Evolutionary conservation across 768 basidiomycete genomes (phyloP).

Genomic region (Lentinus brumalis): DNA sequence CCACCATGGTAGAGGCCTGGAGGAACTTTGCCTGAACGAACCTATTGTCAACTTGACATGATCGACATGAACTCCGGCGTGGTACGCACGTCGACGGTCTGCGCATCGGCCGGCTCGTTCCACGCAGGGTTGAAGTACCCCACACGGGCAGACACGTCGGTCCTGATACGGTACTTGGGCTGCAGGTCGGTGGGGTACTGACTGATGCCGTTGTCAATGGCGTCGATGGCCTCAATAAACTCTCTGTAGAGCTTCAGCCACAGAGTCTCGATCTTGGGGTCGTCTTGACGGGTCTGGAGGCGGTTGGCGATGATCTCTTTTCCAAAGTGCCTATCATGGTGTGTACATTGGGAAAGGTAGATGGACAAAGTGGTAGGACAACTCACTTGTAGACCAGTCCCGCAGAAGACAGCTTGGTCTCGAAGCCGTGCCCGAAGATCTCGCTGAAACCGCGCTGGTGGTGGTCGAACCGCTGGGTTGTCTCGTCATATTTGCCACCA

Average conservation of each 20-base stretch:
- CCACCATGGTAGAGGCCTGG: constrained; percentile 80
- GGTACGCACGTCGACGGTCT: constrained; percentile 68
- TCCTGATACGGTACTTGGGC: constrained; percentile 73
- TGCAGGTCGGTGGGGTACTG: constrained; percentile 71
- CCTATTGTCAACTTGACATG: neutral
- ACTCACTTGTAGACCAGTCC: constrained; percentile 94
- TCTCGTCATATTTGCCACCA: constrained; percentile 86
- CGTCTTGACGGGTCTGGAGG: constrained; percentile 49
- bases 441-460: constrained; percentile 94
- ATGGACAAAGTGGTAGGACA: neutral
- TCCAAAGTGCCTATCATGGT: constrained; percentile 76
- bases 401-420: constrained; percentile 89
- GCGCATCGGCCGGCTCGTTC: constrained; percentile 78
- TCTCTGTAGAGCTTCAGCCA: constrained; percentile 96
- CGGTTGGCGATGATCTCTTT: constrained; percentile 76
- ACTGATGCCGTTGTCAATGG: constrained; percentile 91
- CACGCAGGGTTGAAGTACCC: constrained; percentile 86
- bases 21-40: constrained; percentile 64
- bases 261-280: constrained; percentile 68
- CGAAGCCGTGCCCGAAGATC: constrained; percentile 85
- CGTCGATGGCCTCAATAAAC: constrained; percentile 94
- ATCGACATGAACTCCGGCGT: neutral
- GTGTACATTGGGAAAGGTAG: neutral
- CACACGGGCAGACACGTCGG: constrained; percentile 86
- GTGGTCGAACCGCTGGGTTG: constrained; percentile 84